phyloP scores from a whole-genome alignment of 352 stramenopile species.

The Hyaloperonospora arabidopsidis region DNA sequence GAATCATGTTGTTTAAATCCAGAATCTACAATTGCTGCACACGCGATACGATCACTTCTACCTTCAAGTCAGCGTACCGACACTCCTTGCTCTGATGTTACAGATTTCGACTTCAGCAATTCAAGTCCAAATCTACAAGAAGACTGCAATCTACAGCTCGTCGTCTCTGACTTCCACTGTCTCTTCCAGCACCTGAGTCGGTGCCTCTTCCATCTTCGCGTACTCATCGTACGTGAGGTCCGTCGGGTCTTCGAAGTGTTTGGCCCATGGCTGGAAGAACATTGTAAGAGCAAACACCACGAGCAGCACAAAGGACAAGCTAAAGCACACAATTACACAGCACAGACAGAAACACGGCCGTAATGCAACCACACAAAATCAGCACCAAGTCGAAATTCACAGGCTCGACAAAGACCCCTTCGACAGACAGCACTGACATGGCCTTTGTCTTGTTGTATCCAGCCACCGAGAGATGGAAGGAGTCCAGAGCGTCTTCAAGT shows the following conservation, averaged over 20 bases:
- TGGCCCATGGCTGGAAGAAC: constrained; percentile 71
- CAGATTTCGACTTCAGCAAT: no score
- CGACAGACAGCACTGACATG: constrained; percentile 32
- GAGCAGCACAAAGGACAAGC: constrained; percentile 34
- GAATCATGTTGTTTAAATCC: no score
- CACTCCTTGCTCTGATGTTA: no score
- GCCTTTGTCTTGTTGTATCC: constrained; percentile 75
- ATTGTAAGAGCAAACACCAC: constrained; percentile 56
- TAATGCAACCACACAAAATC: no score
- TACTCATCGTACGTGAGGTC: constrained; percentile 28
- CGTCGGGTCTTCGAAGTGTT: constrained; percentile 25
- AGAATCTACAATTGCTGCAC: no score
- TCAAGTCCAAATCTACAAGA: no score
- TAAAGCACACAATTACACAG: constrained; percentile 1
- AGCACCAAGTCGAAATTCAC: not conserved
- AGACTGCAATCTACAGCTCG: constrained; percentile 27
- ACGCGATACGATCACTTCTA: no score
- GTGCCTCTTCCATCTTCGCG: constrained; percentile 20
- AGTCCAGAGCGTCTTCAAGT: constrained; percentile 64
- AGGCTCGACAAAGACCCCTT: not conserved
- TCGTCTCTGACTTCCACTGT: constrained; percentile 25
- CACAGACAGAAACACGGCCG: no score
- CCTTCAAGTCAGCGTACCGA: no score
- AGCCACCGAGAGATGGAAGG: constrained; percentile 70
- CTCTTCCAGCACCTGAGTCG: constrained; percentile 16